phyloP scores from a whole-genome alignment of 805 yeast species.

The Candida palmyrensis region DNA sequence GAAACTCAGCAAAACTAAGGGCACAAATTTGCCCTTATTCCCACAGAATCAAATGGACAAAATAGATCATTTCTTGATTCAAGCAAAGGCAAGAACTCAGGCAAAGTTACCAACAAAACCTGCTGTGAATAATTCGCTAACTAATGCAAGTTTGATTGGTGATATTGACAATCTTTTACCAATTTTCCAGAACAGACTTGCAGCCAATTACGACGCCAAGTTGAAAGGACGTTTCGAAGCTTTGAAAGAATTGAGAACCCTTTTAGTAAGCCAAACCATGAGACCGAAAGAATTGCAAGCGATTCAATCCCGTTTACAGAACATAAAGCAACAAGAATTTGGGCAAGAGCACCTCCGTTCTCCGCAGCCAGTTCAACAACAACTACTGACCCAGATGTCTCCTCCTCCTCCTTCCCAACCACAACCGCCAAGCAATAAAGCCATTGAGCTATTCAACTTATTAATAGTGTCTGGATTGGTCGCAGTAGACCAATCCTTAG shows the following conservation, averaged over 20 bases:
- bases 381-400: conserved; percentile 3
- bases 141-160: conserved; percentile 21
- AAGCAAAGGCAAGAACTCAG: conserved; percentile 12
- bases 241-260: conserved; percentile 36
- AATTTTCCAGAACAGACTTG: conserved; percentile 25
- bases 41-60: conserved; percentile 61
- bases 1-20: conserved; percentile 61
- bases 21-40: conserved; percentile 65
- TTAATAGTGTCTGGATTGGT: conserved; percentile 35
- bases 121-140: conserved; percentile 7
- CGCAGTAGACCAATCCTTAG: conserved; percentile 34
- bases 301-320: conserved; percentile 32
- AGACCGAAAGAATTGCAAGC: conserved; percentile 29
- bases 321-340: conserved; percentile 31
- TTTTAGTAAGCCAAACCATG: conserved; percentile 35
- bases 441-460: conserved; percentile 27
- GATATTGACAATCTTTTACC: conserved; percentile 36
- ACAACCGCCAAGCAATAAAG: conserved; percentile 8
- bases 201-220: conserved; percentile 32
- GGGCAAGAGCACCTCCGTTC: neutral
- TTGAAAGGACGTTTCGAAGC: conserved; percentile 41
- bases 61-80: conserved; percentile 65
- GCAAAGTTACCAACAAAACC: conserved; percentile 2
- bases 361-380: conserved; percentile 3
- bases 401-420: conserved; percentile 11